Evolutionary conservation across 106 monocot genomes (phyloP).

Genomic region (Ottelia alismoides): DNA sequence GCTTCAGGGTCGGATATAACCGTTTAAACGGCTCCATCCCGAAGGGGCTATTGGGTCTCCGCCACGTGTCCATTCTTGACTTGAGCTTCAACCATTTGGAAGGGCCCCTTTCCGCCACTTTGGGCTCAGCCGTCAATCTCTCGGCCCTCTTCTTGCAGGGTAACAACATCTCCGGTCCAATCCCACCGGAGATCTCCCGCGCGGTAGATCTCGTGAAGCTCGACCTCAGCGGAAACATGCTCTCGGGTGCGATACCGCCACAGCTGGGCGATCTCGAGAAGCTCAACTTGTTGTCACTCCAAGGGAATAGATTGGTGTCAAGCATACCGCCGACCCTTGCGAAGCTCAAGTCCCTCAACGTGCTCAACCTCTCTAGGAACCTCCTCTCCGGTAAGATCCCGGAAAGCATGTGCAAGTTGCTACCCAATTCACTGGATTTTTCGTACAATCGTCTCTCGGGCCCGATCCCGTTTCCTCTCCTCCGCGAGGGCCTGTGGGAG

Average conservation of each 20-base stretch:
- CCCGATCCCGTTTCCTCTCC: slow-evolving; percentile 58
- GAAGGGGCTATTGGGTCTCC: slow-evolving; percentile 42
- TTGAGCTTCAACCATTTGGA: slow-evolving; percentile 59
- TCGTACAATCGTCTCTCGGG: slow-evolving; percentile 82
- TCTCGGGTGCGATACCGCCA: slow-evolving; percentile 59
- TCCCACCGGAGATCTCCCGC: slow-evolving; percentile 49
- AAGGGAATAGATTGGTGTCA: slow-evolving; percentile 52
- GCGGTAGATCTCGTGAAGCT: slow-evolving; percentile 61
- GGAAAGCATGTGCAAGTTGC: slow-evolving; percentile 50
- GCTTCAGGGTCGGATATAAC: slow-evolving; percentile 73
- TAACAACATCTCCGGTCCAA: slow-evolving; percentile 46
- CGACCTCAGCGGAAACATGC: slow-evolving; percentile 71
- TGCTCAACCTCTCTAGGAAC: slow-evolving; percentile 90
- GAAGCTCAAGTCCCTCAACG: slow-evolving; percentile 59
- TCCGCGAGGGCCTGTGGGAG: slow-evolving; percentile 72
- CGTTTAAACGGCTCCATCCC: slow-evolving; percentile 46
- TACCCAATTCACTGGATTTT: slow-evolving; percentile 86
- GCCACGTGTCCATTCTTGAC: slow-evolving; percentile 67
- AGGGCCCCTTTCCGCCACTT: slow-evolving; percentile 36
- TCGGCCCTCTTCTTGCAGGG: slow-evolving; percentile 57
- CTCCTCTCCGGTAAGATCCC: slow-evolving; percentile 74
- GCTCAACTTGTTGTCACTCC: slow-evolving; percentile 69
- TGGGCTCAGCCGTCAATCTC: slow-evolving; percentile 69
- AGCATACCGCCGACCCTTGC: slow-evolving; percentile 70
- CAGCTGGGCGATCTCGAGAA: slow-evolving; percentile 40